These are phyloP conservation scores for Clarireedia homoeocarpa DNA, from an alignment of 2,329 filamentous ascomycete species.

Conservation along the genomic window DNA sequence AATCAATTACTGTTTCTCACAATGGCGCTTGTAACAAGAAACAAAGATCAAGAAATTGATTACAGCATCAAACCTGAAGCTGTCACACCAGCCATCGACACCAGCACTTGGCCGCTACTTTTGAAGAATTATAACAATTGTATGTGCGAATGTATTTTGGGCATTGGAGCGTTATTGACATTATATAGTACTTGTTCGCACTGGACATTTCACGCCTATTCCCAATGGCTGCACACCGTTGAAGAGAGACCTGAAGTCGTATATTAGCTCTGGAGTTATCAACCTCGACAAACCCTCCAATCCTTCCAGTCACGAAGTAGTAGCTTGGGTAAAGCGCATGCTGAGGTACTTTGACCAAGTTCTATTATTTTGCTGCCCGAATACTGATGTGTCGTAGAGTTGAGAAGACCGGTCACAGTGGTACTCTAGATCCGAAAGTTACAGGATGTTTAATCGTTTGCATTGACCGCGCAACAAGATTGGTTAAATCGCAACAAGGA, in stretches of 20 bases:
- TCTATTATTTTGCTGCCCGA: background rate
- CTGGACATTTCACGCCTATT: constrained; percentile 94
- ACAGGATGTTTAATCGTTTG: constrained; percentile 92
- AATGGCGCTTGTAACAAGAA: constrained; percentile 41
- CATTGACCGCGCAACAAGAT: constrained; percentile 91
- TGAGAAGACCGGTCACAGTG: constrained; percentile 97
- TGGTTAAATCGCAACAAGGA: constrained; percentile 98
- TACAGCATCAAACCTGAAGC: constrained; percentile 91
- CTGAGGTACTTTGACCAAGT: constrained; percentile 51
- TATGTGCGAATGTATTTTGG: constrained; percentile 40
- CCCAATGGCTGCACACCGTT: constrained; percentile 85
- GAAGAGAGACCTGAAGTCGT: constrained; percentile 92
- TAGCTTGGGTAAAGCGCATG: constrained; percentile 98
- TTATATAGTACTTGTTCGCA: constrained; percentile 73
- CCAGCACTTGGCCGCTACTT: constrained; percentile 84
- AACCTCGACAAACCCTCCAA: constrained; percentile 98
- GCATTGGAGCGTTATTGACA: constrained; percentile 18
- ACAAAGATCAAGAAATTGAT: constrained; percentile 50
- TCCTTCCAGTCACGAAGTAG: constrained; percentile 96
- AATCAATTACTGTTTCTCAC: constrained; percentile 17
- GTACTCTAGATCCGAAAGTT: constrained; percentile 96
- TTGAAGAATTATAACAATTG: constrained; percentile 93
- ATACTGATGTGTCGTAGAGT: constrained; percentile 43
- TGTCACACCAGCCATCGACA: constrained; percentile 69
- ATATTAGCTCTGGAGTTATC: constrained; percentile 95